These are phyloP conservation scores for Linaria vulgaris DNA, from an alignment of 257 asterid genomes.

Conservation along the genomic window DNA sequence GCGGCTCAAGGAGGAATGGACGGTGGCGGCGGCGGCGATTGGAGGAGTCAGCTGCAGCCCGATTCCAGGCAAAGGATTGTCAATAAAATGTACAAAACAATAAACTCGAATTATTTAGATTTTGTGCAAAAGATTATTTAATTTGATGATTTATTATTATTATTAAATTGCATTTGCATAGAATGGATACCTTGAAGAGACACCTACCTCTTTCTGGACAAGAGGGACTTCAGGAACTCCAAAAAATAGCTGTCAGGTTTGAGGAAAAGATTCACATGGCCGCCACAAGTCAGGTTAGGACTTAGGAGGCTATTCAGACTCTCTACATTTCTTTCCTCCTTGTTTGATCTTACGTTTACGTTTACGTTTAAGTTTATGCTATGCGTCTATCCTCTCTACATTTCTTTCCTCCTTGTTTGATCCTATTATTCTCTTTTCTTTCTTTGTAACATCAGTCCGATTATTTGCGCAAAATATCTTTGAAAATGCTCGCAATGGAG, in stretches of 20 bases:
- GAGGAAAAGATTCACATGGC: conserved; percentile 81
- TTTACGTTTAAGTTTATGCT: too few species aligned
- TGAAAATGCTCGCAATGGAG: conserved; percentile 89
- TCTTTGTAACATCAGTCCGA: conserved; percentile 51
- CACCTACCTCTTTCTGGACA: conserved; percentile 85
- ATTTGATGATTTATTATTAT: too few species aligned
- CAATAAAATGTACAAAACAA: conserved; percentile 12
- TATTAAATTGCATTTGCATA: too few species aligned
- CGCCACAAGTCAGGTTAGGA: conserved; percentile 89
- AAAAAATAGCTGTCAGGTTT: conserved; percentile 78
- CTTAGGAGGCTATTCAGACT: too few species aligned
- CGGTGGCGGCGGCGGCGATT: conserved; percentile 56
- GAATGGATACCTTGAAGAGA: conserved; percentile 88
- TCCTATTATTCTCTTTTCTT: conserved; percentile 5
- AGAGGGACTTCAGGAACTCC: conserved; percentile 78
- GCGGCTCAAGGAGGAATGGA: conserved; percentile 41
- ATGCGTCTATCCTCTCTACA: background rate
- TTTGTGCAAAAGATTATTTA: background rate
- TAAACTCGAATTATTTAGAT: conserved; percentile 1
- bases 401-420: background rate
- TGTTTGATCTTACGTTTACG: too few species aligned
- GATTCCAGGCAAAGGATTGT: conserved; percentile 22
- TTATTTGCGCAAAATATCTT: conserved; percentile 77
- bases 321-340: too few species aligned
- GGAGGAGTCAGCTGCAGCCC: conserved; percentile 69